phyloP scores from a whole-genome alignment of 345 rosid species.

The Anacardium occidentale region DNA sequence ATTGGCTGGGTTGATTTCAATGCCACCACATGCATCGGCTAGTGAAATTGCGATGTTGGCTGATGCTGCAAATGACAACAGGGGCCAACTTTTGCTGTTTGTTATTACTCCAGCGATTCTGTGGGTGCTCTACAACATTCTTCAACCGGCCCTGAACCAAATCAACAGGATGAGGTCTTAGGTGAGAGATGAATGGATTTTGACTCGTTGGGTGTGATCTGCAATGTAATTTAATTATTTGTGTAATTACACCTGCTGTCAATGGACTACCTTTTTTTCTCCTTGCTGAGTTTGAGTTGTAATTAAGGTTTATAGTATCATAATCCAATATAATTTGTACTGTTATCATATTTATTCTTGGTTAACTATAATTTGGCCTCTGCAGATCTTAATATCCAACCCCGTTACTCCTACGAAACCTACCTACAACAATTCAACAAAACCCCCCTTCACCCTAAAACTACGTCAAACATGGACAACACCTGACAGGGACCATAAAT shows the following conservation, averaged over 20 bases:
- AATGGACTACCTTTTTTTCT: conserved; percentile 18
- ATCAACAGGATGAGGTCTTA: conserved; percentile 79
- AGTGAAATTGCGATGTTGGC: conserved; percentile 44
- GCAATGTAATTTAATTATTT: conserved; percentile 2
- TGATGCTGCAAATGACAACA: conserved; percentile 55
- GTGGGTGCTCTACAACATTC: conserved; percentile 90
- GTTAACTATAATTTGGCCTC: no score
- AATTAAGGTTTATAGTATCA: neutral
- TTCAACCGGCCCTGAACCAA: conserved; percentile 97
- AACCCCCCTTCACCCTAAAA: conserved; percentile 80
- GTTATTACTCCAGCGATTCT: conserved; percentile 86
- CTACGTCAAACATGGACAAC: conserved; percentile 73
- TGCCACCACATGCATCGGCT: conserved; percentile 53
- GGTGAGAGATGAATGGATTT: conserved; percentile 21
- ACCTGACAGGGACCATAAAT: conserved; percentile 87
- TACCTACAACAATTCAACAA: conserved; percentile 96
- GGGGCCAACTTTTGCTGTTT: conserved; percentile 77
- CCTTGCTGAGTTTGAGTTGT: neutral
- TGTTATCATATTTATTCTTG: no score
- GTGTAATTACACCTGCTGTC: conserved; percentile 41
- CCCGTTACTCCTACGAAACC: conserved; percentile 71
- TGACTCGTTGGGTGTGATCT: neutral
- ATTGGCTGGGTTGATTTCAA: conserved; percentile 49
- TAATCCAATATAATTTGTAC: no score
- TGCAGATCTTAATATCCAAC: conserved; percentile 57